These are phyloP conservation scores for Cryptococcus hybrid DNA, from an alignment of 1,284 basidiomycete genomes.

Conservation along the genomic window DNA sequence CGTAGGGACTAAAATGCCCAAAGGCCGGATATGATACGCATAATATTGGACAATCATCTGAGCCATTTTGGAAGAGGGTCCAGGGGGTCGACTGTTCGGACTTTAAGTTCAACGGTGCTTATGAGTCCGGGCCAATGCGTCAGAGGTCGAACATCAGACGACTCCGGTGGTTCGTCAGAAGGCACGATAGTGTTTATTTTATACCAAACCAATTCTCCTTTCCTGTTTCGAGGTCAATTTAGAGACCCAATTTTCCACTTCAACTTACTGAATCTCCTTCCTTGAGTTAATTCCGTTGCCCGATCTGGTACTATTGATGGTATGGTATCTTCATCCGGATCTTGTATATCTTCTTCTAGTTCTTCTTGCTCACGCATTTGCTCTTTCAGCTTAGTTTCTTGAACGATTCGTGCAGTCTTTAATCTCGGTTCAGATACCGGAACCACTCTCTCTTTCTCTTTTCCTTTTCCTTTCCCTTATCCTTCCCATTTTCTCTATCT, in stretches of 20 bases:
- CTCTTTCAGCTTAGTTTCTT: too few species aligned
- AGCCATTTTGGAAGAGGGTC: background rate
- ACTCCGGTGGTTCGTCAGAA: conserved; percentile 4
- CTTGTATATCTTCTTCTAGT: background rate
- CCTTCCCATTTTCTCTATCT: too few species aligned
- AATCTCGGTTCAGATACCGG: too few species aligned
- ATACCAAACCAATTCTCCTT: conserved; percentile 44
- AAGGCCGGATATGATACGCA: conserved; percentile 34
- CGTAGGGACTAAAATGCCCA: conserved; percentile 32
- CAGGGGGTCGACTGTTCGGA: conserved; percentile 2
- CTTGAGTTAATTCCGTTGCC: conserved; percentile 12
- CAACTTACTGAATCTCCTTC: conserved; percentile 16
- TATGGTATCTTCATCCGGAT: conserved; percentile 3
- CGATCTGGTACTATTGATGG: conserved; percentile 20
- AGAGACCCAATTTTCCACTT: background rate
- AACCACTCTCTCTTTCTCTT: too few species aligned
- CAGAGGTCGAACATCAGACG: conserved; percentile 17
- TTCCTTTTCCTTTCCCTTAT: too few species aligned
- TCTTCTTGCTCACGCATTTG: background rate
- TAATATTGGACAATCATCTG: conserved; percentile 5
- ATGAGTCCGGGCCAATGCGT: conserved; percentile 44
- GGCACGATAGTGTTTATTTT: conserved; percentile 25
- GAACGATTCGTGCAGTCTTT: too few species aligned
- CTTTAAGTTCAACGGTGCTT: conserved; percentile 3
- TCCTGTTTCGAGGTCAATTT: conserved; percentile 9